Percentiles rank a stretch among this genome's conserved stretches.
Conservation (phyloP, 768 basidiomycete species). For the Pulveroboletus ravenelii region DNA sequence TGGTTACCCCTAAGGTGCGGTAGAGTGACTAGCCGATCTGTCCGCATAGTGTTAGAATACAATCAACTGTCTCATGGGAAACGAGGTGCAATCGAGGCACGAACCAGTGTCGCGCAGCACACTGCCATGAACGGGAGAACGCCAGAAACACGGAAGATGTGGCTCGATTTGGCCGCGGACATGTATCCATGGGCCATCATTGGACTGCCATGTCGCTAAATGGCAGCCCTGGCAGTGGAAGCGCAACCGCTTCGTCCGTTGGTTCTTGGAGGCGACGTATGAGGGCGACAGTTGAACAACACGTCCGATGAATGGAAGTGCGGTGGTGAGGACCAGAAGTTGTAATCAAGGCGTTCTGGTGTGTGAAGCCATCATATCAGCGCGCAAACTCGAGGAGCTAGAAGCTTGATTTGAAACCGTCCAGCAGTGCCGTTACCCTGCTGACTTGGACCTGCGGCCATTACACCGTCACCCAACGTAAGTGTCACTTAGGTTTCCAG, state of each 20-base stretch:
- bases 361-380: not conserved
- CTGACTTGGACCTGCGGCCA: not conserved
- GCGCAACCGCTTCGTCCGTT: not conserved
- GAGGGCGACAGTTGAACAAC: not conserved
- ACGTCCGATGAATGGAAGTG: not conserved
- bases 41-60: not conserved
- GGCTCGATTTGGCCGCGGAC: not conserved
- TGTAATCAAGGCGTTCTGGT: not conserved
- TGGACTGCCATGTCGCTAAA: not conserved
- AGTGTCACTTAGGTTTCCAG: not conserved
- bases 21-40: not conserved
- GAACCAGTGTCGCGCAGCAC: not conserved
- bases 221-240: not conserved
- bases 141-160: not conserved
- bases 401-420: not conserved
- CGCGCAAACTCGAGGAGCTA: not conserved
- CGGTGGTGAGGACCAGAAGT: not conserved
- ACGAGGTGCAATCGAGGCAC: not conserved
- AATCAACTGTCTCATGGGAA: not conserved
- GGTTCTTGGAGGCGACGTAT: not conserved
- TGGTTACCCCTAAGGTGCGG: not conserved
- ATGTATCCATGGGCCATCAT: not conserved
- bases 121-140: not conserved
- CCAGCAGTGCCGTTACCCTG: too few species aligned
- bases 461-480: not conserved